Conservation (phyloP, 176 grass and related monocot species). For the Zea luxurians region DNA sequence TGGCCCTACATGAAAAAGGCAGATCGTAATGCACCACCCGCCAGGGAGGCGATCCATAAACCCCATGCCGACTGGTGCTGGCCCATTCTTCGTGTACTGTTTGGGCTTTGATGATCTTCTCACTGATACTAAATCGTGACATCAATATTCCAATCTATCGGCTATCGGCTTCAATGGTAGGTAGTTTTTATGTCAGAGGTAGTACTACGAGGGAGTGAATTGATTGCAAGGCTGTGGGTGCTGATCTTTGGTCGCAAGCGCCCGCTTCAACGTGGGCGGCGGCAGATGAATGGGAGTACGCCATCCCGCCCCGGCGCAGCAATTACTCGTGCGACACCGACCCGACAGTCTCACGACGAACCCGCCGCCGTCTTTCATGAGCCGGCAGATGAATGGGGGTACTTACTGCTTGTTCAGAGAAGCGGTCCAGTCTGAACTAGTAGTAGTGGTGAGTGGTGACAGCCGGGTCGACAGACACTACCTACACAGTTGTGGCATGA, state of each 20-base stretch:
- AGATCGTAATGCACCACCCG: conserved; percentile 20
- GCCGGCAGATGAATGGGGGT: neutral
- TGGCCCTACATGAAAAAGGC: neutral
- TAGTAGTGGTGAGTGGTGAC: conserved; percentile 18
- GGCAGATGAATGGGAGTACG: conserved; percentile 1
- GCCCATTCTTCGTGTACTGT: neutral
- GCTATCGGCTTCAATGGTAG: no score
- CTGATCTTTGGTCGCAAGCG: no score
- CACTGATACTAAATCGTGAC: no score
- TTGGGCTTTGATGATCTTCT: neutral
- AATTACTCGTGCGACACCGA: neutral
- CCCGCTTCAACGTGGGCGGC: no score
- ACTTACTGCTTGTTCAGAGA: neutral
- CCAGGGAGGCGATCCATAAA: neutral
- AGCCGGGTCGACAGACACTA: neutral
- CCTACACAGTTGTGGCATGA: neutral
- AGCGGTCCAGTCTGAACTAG: neutral
- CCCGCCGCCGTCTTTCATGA: neutral
- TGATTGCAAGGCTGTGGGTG: no score
- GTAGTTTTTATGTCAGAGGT: neutral
- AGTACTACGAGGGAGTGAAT: neutral
- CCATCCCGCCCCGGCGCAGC: neutral
- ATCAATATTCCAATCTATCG: no score
- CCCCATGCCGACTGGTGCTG: conserved; percentile 4
- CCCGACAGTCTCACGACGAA: conserved; percentile 6